Evolutionary conservation across 2,329 filamentous ascomycete genomes (phyloP), one percentile per base, ranked within the genome.

Genomic region (Pleomassaria siparia): DNA sequence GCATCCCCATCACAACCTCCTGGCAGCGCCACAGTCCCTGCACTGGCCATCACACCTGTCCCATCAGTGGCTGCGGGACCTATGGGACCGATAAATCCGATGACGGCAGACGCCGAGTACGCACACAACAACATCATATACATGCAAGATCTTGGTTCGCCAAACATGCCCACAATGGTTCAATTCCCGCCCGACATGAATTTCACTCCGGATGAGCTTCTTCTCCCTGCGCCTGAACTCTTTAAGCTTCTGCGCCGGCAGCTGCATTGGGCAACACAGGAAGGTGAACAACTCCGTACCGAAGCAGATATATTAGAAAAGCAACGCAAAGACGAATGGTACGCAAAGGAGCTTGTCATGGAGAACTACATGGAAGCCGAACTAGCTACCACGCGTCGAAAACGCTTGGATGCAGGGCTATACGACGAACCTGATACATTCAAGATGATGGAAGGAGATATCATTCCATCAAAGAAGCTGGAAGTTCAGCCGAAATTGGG

Each of bases 291-390:
- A 30, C 74, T 94, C 42, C 80, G 80, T 58, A 76, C 75, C 45
- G 85, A 91, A 66, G 83, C 84, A 56, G 83, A 85, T 54, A 74
- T 75, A 35, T 80, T 87, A 68, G 87, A 92, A 67, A 80, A 81
- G 28, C 62, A 78, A 11, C 85, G 87, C 69, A 82, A 82, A 66
- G 78, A 83, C 52, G 87, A 90, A 64, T 94, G 89, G 89, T 74
- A 83, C 12, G 84, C 88, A 70, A 92, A 92, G 70, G 88, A 94
- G 70, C 79, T 89, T 24, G 70, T 92, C 15, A 71, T 94, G n/a
- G 82, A 89, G 47, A 88, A 90, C 62, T 79, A 87, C 25, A 79
- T 89, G 57, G 88, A 92, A 66, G 76, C 82, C 26, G 83, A 85
- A 66, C 84, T 85, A 73, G 81, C 60, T 10, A 50, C 43, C 2